Percentiles rank a stretch among this genome's conserved stretches.
Conservation (phyloP, 192 early-diverging fungal species). For the Dimargaris cristalligena region DNA sequence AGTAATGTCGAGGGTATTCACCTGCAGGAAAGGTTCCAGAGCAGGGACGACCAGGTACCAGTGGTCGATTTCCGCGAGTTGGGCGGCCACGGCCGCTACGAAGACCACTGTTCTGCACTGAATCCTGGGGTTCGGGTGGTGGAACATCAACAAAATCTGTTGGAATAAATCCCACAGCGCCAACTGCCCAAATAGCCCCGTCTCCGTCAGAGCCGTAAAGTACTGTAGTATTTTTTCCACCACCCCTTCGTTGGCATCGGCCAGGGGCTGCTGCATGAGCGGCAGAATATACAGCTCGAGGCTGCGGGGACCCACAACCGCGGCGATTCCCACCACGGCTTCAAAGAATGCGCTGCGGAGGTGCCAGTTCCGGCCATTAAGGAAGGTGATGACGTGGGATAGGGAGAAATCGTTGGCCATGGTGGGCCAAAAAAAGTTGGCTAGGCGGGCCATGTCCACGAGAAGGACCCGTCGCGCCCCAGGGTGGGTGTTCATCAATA, state of each 20-base stretch:
- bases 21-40: constrained; percentile 14
- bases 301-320: constrained; percentile 68
- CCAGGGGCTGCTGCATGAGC: constrained; percentile 70
- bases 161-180: constrained; percentile 55
- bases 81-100: constrained; percentile 13
- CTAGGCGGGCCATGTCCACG: constrained; percentile 59
- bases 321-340: constrained; percentile 75
- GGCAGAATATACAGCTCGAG: constrained; percentile 89
- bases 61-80: constrained; percentile 22
- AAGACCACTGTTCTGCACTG: constrained; percentile 32
- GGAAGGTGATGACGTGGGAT: constrained; percentile 88
- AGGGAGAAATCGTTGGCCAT: constrained; percentile 68
- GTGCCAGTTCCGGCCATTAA: constrained; percentile 92
- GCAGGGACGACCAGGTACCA: constrained; percentile 10
- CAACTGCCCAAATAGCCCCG: constrained; percentile 58
- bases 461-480: constrained; percentile 74
- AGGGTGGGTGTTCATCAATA: constrained; percentile 66
- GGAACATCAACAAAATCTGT: constrained; percentile 48
- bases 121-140: constrained; percentile 71
- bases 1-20: constrained; percentile 21
- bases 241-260: constrained; percentile 83
- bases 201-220: constrained; percentile 56
- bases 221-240: constrained; percentile 76
- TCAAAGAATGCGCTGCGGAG: constrained; percentile 90
- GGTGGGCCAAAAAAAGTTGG: constrained; percentile 67